Conservation (phyloP, 2,329 filamentous ascomycete species). For the Colletotrichum sp. region DNA sequence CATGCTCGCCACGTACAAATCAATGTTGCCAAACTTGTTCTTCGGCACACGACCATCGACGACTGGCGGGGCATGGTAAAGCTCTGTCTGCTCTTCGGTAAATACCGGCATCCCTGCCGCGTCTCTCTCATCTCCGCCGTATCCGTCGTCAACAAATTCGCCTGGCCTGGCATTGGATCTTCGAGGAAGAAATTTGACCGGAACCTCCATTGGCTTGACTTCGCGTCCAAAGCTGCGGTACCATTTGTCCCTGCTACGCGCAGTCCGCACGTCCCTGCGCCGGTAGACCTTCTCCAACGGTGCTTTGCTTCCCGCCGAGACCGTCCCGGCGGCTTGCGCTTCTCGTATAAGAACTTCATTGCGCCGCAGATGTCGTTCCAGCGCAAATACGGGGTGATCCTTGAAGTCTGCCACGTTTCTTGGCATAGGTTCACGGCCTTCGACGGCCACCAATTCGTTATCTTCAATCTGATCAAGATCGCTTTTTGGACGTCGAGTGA, state of each 20-base stretch:
- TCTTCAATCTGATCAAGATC: conserved; percentile 87
- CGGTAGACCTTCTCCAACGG: conserved; percentile 80
- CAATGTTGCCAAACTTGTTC: conserved; percentile 93
- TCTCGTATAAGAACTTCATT: conserved; percentile 82
- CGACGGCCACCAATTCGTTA: conserved; percentile 72
- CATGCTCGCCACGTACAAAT: conserved; percentile 93
- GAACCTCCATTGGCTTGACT: conserved; percentile 78
- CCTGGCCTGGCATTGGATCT: conserved; percentile 35
- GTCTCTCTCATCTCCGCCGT: conserved; percentile 46
- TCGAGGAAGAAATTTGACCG: conserved; percentile 74
- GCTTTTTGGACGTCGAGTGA: conserved; percentile 42
- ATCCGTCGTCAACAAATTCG: conserved; percentile 40
- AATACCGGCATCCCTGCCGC: conserved; percentile 62
- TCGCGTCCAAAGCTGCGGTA: conserved; percentile 79
- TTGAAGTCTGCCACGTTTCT: conserved; percentile 88
- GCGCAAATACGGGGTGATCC: conserved; percentile 79
- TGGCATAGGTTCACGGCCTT: conserved; percentile 82
- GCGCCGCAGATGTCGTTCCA: conserved; percentile 82
- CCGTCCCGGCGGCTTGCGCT: conserved; percentile 74
- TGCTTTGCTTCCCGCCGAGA: conserved; percentile 68
- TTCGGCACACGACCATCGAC: conserved; percentile 78
- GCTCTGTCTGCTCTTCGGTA: conserved; percentile 67
- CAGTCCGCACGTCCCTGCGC: conserved; percentile 77
- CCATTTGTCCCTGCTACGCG: conserved; percentile 86
- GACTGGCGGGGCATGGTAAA: conserved; percentile 79